A percentile compares a stretch with the other conserved stretches of the same genome.
phyloP scores from a whole-genome alignment of 2,329 filamentous ascomycete species.

The Diaporthe citrichinensis region DNA sequence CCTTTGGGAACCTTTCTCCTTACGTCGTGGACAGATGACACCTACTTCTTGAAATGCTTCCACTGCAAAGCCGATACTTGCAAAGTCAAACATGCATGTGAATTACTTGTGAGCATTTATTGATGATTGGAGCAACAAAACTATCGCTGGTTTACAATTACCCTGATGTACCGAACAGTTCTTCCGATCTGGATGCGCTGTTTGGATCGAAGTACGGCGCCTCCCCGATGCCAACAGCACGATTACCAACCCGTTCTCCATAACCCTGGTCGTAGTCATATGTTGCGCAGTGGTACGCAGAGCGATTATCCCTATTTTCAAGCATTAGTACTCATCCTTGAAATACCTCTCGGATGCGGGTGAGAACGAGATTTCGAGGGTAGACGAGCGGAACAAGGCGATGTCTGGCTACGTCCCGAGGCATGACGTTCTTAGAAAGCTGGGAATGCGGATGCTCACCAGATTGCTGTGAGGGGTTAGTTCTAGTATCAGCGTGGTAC shows the following conservation, averaged over 20 bases:
- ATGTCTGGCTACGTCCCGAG: neutral
- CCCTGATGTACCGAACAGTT: neutral
- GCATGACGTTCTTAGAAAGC: too few species aligned
- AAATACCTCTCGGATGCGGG: neutral
- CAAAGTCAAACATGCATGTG: too few species aligned
- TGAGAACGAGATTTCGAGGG: neutral
- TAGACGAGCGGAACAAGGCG: neutral
- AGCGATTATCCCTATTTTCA: conserved; percentile 38
- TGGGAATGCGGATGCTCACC: too few species aligned
- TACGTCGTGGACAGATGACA: too few species aligned
- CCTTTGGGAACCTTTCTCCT: too few species aligned
- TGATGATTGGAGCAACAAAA: too few species aligned
- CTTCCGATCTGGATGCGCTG: conserved; percentile 37
- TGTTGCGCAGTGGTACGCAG: conserved; percentile 37
- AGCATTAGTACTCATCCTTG: neutral
- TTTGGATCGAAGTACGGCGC: conserved; percentile 36
- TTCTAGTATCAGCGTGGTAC: too few species aligned
- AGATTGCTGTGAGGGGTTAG: neutral
- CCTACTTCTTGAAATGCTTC: too few species aligned
- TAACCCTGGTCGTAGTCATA: conserved; percentile 35
- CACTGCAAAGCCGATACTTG: too few species aligned
- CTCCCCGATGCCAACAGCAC: conserved; percentile 39
- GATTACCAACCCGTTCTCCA: conserved; percentile 35
- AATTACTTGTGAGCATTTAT: too few species aligned
- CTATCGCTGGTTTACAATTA: too few species aligned